Percentiles rank a stretch among this genome's conserved stretches.
Evolutionary conservation across 2,329 filamentous ascomycete species (phyloP).

Genomic region (Myrmaecium sp.): DNA sequence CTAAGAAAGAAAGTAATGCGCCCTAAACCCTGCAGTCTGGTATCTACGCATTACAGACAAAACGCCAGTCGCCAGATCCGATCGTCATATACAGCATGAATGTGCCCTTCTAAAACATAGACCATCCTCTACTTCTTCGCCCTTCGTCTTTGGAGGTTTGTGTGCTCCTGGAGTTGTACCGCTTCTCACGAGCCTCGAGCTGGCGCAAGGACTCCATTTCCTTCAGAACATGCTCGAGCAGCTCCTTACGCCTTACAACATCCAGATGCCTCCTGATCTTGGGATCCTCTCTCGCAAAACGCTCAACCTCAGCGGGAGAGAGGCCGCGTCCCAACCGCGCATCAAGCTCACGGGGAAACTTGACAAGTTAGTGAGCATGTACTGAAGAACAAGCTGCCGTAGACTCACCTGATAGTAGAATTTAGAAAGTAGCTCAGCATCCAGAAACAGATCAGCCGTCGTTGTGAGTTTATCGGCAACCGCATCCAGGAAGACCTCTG

Average conservation of each 20-base stretch:
- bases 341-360: constrained; percentile 84
- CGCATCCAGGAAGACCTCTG: constrained; percentile 93
- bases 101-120: constrained; percentile 14
- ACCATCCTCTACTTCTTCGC: constrained; percentile 15
- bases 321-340: constrained; percentile 68
- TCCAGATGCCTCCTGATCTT: constrained; percentile 81
- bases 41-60: constrained; percentile 5
- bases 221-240: constrained; percentile 79
- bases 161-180: constrained; percentile 15
- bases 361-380: constrained; percentile 3
- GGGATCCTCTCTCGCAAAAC: constrained; percentile 82
- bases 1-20: no score
- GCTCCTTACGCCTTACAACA: constrained; percentile 77
- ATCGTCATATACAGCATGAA: no score
- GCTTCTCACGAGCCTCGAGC: constrained; percentile 58
- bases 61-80: constrained; percentile 3
- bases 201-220: constrained; percentile 89
- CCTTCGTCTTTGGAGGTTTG: constrained; percentile 7
- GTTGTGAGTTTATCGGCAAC: constrained; percentile 88
- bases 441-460: constrained; percentile 90
- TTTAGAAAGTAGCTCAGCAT: constrained; percentile 89
- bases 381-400: background rate
- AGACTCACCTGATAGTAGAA: constrained; percentile 70
- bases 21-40: constrained; percentile 5
- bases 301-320: constrained; percentile 63